These are phyloP conservation scores for Rhamnella rubrinervis DNA, from an alignment of 331 rosid species.

Conservation along the genomic window DNA sequence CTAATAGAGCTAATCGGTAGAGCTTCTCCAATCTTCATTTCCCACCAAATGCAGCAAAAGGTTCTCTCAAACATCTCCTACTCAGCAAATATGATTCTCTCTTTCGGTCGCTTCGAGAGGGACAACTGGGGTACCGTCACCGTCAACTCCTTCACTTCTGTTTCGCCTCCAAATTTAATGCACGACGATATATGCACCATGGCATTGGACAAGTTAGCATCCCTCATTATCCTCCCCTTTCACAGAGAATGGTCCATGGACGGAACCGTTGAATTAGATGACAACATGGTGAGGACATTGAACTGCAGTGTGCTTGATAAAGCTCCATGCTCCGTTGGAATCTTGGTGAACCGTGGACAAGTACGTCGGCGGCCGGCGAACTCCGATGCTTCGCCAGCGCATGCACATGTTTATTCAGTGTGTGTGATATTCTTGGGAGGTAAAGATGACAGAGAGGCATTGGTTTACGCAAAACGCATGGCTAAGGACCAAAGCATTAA, in stretches of 20 bases:
- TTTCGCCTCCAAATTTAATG: constrained; percentile 30
- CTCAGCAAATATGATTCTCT: constrained; percentile 19
- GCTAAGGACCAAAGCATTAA: constrained; percentile 1
- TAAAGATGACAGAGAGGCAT: constrained; percentile 36
- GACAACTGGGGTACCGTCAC: not conserved
- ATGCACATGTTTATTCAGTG: not conserved
- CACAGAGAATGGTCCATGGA: constrained; percentile 54
- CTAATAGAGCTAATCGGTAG: constrained; percentile 34
- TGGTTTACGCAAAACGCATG: constrained; percentile 22
- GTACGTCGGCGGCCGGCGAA: not conserved
- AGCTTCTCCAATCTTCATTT: constrained; percentile 35
- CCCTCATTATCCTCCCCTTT: constrained; percentile 35
- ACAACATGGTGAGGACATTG: constrained; percentile 32
- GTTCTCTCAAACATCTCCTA: not conserved
- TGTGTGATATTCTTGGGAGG: constrained; percentile 36
- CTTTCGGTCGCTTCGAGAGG: constrained; percentile 22
- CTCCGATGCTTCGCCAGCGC: not conserved
- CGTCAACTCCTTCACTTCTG: constrained; percentile 26
- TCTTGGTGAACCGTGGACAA: constrained; percentile 35
- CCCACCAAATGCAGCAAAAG: constrained; percentile 24
- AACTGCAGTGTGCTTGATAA: constrained; percentile 41
- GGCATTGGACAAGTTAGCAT: constrained; percentile 18
- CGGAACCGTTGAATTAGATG: constrained; percentile 39
- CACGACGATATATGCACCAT: constrained; percentile 32
- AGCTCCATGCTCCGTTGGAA: constrained; percentile 62